A percentile compares a stretch with the other conserved stretches of the same genome.
phyloP scores from a whole-genome alignment of 192 early-diverging fungal species.

The Gaertneriomyces sp. region DNA sequence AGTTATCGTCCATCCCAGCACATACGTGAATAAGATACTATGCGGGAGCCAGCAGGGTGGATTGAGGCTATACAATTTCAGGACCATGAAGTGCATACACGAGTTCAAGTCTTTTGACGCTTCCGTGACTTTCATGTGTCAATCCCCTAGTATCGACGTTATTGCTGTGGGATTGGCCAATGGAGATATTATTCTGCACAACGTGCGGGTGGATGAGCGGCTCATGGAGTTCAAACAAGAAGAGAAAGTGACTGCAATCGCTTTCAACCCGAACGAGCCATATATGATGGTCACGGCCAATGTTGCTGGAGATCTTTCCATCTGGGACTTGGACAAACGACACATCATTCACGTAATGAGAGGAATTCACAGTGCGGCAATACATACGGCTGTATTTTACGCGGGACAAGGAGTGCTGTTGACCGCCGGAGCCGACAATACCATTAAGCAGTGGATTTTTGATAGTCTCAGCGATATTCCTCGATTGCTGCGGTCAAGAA shows the following conservation, averaged over 20 bases:
- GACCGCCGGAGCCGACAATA: constrained; percentile 84
- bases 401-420: constrained; percentile 80
- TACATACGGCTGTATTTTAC: constrained; percentile 78
- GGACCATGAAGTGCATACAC: constrained; percentile 68
- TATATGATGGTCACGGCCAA: constrained; percentile 79
- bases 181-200: constrained; percentile 79
- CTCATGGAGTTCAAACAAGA: constrained; percentile 81
- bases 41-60: constrained; percentile 78
- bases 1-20: constrained; percentile 83
- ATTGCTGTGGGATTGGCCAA: constrained; percentile 88
- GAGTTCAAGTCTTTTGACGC: constrained; percentile 70
- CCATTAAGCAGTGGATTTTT: constrained; percentile 96
- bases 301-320: constrained; percentile 78
- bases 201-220: constrained; percentile 74
- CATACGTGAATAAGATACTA: constrained; percentile 96
- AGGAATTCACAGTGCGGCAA: constrained; percentile 76
- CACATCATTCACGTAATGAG: constrained; percentile 74
- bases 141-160: constrained; percentile 91
- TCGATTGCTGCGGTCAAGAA: constrained; percentile 75
- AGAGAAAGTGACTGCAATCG: constrained; percentile 80
- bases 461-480: constrained; percentile 77
- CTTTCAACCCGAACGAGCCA: constrained; percentile 80
- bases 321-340: constrained; percentile 88
- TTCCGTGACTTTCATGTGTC: constrained; percentile 72
- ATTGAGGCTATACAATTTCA: constrained; percentile 95